Conservation (phyloP, 2,329 filamentous ascomycete species). For the Fusarium paranaense region DNA sequence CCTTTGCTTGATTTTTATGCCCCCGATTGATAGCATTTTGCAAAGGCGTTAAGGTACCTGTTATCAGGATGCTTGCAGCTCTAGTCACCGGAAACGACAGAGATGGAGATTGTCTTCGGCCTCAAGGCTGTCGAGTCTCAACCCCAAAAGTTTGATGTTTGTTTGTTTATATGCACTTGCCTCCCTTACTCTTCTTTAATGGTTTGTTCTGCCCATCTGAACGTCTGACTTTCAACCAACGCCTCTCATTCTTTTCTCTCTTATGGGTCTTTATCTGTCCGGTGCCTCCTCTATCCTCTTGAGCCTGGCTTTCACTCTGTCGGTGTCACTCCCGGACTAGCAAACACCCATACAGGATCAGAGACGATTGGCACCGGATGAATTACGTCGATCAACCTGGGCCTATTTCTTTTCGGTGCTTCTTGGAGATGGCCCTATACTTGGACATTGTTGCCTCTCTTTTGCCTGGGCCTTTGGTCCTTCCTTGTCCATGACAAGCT, state of each 20-base stretch:
- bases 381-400: neutral
- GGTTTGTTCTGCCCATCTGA: neutral
- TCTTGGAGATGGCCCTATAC: conserved; percentile 4
- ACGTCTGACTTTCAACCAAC: neutral
- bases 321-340: neutral
- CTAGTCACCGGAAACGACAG: conserved; percentile 23
- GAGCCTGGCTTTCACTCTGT: neutral
- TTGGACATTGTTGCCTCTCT: conserved; percentile 3
- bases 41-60: conserved; percentile 33
- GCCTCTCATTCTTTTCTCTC: neutral
- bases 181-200: conserved; percentile 1
- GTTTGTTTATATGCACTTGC: neutral
- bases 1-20: conserved; percentile 4
- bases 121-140: conserved; percentile 6
- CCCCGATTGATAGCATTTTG: conserved; percentile 32
- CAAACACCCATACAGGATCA: neutral
- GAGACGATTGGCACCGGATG: neutral
- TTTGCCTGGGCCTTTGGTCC: neutral
- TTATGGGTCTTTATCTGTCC: neutral
- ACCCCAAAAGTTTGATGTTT: conserved; percentile 17
- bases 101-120: conserved; percentile 24
- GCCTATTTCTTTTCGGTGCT: neutral
- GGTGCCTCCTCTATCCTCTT: neutral
- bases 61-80: conserved; percentile 6
- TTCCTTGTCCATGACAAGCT: neutral